Conservation (phyloP, 169 alveolate genomes). For the Plasmodium relictum region DNA sequence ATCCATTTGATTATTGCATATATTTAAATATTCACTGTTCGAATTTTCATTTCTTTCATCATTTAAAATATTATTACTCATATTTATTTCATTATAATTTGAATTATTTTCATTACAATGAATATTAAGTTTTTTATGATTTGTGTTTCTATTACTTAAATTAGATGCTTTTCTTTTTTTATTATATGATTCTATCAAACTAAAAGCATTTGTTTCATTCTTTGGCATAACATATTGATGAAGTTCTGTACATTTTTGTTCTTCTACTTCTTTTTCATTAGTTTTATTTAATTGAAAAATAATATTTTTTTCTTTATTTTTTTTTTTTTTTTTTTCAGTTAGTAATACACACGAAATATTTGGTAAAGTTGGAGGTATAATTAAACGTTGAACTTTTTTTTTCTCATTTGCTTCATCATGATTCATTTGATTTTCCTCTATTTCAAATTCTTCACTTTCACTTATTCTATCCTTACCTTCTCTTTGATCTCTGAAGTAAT, state of each 20-base stretch:
- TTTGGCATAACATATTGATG: conserved; percentile 2
- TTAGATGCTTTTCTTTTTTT: background rate
- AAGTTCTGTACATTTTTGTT: background rate
- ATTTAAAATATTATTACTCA: background rate
- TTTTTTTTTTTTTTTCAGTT: conserved; percentile 2
- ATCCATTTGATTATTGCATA: background rate
- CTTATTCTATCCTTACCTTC: conserved; percentile 1
- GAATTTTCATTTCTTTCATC: background rate
- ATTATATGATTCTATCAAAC: background rate
- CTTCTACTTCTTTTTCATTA: background rate
- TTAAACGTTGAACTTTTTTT: background rate
- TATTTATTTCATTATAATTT: background rate
- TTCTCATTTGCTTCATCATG: background rate
- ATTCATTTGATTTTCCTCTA: background rate
- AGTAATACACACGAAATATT: background rate
- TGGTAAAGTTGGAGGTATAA: background rate
- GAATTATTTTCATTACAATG: background rate
- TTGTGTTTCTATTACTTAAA: background rate
- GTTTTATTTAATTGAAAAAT: background rate
- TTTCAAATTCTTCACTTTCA: background rate
- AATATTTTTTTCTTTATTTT: background rate
- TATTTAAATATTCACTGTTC: background rate
- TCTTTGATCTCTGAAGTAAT: background rate
- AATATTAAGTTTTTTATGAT: background rate
- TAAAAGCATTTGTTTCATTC: conserved; percentile 2